Conservation (phyloP, 805 yeast genomes). For the Candida dajiaensis region DNA sequence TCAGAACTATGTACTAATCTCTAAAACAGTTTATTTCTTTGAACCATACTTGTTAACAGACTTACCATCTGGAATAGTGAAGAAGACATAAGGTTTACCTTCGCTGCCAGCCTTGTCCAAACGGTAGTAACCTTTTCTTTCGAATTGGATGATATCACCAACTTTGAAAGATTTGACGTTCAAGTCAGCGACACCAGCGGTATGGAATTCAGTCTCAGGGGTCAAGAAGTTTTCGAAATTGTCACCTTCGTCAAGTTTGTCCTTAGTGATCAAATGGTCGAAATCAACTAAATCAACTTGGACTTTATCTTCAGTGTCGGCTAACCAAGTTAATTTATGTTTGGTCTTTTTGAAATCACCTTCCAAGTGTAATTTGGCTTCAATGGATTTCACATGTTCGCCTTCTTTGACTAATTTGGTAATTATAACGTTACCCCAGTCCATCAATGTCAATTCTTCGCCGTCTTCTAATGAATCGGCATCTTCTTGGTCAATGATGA, state of each 20-base stretch:
- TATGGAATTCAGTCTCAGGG: constrained; percentile 77
- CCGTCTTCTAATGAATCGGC: constrained; percentile 67
- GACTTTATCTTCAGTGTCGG: constrained; percentile 67
- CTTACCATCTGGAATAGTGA: constrained; percentile 96
- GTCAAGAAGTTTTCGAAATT: constrained; percentile 89
- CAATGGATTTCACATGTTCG: constrained; percentile 52
- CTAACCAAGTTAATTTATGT: constrained; percentile 93
- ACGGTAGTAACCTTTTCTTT: constrained; percentile 94
- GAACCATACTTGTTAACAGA: constrained; percentile 70
- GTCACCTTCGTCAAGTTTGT: constrained; percentile 91
- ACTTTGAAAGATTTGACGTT: constrained; percentile 71
- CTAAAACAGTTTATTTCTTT: constrained; percentile 35
- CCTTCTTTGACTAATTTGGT: constrained; percentile 63
- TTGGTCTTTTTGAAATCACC: constrained; percentile 97
- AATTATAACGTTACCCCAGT: constrained; percentile 94
- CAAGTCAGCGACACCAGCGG: constrained; percentile 72
- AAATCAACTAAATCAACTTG: constrained; percentile 81
- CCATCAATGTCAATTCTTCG: constrained; percentile 97
- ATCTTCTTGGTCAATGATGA: constrained; percentile 83
- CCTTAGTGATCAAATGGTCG: constrained; percentile 92
- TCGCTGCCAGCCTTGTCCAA: constrained; percentile 55
- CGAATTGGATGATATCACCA: constrained; percentile 90
- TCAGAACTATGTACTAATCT: background rate
- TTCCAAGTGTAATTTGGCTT: constrained; percentile 78
- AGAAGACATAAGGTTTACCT: constrained; percentile 68